Evolutionary conservation across 345 rosid genomes (phyloP).

Genomic region (Hibiscus syriacus): DNA sequence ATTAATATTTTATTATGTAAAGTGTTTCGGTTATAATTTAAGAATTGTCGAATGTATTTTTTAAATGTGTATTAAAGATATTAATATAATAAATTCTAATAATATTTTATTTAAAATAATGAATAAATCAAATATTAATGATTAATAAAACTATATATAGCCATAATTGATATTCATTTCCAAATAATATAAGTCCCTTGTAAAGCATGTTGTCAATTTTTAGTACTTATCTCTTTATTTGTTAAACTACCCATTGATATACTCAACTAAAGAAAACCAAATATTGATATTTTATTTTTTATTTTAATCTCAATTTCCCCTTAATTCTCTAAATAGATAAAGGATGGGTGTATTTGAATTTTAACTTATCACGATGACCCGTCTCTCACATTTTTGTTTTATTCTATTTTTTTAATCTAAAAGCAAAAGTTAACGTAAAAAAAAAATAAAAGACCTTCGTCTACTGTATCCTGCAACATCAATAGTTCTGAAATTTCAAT

Average conservation of each 20-base stretch:
- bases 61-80: no score
- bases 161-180: background rate
- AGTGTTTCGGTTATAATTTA: no score
- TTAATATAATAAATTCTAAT: no score
- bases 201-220: background rate
- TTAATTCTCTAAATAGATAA: no score
- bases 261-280: background rate
- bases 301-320: no score
- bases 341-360: background rate
- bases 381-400: background rate
- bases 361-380: constrained; percentile 8
- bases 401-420: background rate
- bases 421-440: constrained; percentile 7
- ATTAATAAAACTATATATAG: no score
- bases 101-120: no score
- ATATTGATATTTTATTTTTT: no score
- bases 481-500: background rate
- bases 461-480: background rate
- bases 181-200: background rate
- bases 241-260: background rate
- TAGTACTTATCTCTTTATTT: background rate
- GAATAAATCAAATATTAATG: no score
- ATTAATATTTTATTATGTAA: no score
- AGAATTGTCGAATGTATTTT: no score
- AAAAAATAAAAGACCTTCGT: background rate